Evolutionary conservation across 768 basidiomycete species (phyloP).

Genomic region (Scleroderma citrinum): DNA sequence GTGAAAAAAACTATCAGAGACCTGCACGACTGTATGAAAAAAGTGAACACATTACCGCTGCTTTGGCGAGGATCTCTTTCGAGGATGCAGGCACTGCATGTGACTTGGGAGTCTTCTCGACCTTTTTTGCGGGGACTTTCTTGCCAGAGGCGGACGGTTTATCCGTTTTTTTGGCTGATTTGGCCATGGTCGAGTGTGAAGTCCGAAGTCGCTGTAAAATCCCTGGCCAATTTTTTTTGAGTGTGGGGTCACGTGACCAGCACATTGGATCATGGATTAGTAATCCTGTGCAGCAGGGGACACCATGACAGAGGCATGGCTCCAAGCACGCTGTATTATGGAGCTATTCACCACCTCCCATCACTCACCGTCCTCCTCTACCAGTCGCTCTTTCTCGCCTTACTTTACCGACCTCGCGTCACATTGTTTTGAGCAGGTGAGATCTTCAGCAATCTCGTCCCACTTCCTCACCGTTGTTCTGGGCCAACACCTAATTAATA

Average conservation of each 20-base stretch:
- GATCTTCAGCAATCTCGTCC: too few species aligned
- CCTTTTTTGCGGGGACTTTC: background rate
- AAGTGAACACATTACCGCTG: background rate
- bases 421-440: too few species aligned
- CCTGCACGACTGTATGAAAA: background rate
- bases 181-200: conserved; percentile 13
- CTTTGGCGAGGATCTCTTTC: conserved; percentile 15
- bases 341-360: too few species aligned
- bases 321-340: too few species aligned
- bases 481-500: too few species aligned
- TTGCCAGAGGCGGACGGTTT: conserved; percentile 14
- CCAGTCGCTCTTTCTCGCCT: too few species aligned
- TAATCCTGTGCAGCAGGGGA: background rate
- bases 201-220: conserved; percentile 9
- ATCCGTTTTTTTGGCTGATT: conserved; percentile 19
- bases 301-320: too few species aligned
- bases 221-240: background rate
- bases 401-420: too few species aligned
- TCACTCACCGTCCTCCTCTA: too few species aligned
- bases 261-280: background rate
- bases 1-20: background rate
- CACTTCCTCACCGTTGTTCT: too few species aligned
- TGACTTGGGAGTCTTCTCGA: background rate
- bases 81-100: background rate
- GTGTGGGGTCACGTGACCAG: background rate